Conservation (phyloP, 352 stramenopile species). For the Phytophthora capsici region DNA sequence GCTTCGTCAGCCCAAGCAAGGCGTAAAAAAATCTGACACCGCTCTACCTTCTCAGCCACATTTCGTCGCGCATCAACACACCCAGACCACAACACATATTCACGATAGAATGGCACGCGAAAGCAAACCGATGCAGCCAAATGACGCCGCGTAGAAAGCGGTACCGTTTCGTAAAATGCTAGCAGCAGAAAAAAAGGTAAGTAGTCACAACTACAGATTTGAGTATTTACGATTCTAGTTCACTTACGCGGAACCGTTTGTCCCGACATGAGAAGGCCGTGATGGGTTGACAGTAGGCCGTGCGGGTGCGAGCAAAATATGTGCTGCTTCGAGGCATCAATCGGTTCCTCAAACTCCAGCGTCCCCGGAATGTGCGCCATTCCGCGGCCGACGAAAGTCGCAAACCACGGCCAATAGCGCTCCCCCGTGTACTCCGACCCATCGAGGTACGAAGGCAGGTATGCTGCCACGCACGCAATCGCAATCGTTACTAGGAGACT, state of each 20-base stretch:
- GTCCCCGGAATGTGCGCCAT: slow-evolving; percentile 55
- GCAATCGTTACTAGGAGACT: slow-evolving; percentile 24
- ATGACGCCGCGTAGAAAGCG: slow-evolving; percentile 65
- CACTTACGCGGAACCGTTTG: slow-evolving; percentile 63
- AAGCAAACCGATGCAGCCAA: slow-evolving; percentile 82
- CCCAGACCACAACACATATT: slow-evolving; percentile 80
- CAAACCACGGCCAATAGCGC: slow-evolving; percentile 66
- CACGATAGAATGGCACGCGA: slow-evolving; percentile 74
- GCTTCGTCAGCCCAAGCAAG: too few relatives aligned
- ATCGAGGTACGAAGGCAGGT: slow-evolving; percentile 68
- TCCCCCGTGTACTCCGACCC: slow-evolving; percentile 63
- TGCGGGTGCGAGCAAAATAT: slow-evolving; percentile 86
- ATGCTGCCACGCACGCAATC: slow-evolving; percentile 38
- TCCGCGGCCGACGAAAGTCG: slow-evolving; percentile 38
- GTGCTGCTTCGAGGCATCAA: slow-evolving; percentile 71
- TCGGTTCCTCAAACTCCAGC: slow-evolving; percentile 72
- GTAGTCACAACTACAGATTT: background rate
- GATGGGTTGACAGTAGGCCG: slow-evolving; percentile 72
- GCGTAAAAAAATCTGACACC: too few relatives aligned
- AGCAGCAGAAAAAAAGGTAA: slow-evolving; percentile 4
- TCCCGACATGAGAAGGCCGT: slow-evolving; percentile 68
- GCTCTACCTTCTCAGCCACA: slow-evolving; percentile 59
- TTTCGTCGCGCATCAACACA: slow-evolving; percentile 75
- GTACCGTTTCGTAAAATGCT: slow-evolving; percentile 79
- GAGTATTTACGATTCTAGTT: background rate